phyloP scores from a whole-genome alignment of 2,329 filamentous ascomycete genomes.

The Penicillium sp. region DNA sequence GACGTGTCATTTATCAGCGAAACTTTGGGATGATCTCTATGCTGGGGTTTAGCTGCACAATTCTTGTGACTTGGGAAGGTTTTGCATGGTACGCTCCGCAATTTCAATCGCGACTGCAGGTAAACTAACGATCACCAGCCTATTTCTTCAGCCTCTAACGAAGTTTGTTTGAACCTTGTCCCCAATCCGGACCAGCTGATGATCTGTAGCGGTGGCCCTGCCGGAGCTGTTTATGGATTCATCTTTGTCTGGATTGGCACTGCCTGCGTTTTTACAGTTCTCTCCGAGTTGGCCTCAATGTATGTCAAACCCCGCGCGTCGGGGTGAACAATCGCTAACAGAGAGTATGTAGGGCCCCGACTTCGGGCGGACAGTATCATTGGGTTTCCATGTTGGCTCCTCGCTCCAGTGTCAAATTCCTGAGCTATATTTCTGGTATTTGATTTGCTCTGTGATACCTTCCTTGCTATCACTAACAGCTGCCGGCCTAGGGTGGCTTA shows the following conservation, averaged over 20 bases:
- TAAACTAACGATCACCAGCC: neutral
- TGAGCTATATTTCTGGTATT: conserved; percentile 47
- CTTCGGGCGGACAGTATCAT: conserved; percentile 46
- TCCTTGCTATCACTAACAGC: neutral
- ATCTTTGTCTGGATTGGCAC: conserved; percentile 40
- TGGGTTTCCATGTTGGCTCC: conserved; percentile 49
- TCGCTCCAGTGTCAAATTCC: conserved; percentile 35
- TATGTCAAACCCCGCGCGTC: conserved; percentile 20
- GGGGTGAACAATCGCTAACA: neutral
- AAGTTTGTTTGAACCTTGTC: conserved; percentile 16
- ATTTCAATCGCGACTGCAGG: neutral
- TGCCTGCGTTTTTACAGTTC: conserved; percentile 29
- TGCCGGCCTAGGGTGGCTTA: conserved; percentile 42
- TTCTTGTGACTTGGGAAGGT: conserved; percentile 31
- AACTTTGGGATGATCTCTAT: conserved; percentile 28
- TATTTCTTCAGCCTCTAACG: conserved; percentile 18
- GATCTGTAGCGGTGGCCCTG: conserved; percentile 36
- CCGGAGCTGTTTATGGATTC: conserved; percentile 38
- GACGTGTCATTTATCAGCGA: too few species aligned
- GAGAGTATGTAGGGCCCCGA: conserved; percentile 33
- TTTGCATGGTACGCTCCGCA: conserved; percentile 17
- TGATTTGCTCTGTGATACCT: neutral
- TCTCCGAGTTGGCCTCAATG: conserved; percentile 42
- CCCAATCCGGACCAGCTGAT: neutral
- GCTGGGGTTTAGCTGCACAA: conserved; percentile 30